Evolutionary conservation across 805 yeast species (phyloP), one percentile per base, ranked within the genome.

Genomic region (Monosporozyma aquatica): DNA sequence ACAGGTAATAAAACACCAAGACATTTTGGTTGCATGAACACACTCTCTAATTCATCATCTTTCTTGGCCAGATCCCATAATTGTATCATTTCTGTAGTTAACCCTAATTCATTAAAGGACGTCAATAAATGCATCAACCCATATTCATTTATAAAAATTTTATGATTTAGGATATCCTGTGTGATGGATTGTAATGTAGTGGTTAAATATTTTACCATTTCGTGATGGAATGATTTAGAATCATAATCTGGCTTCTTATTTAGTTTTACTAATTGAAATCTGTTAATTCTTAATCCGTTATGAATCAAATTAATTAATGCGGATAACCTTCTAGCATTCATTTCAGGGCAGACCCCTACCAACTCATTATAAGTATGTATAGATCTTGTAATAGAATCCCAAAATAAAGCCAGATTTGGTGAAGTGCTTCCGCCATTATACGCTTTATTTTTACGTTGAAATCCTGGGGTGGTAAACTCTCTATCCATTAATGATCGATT

Each of bases 1-100:
- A 80, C 64, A n/a, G 86, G 87, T 55, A 82, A 69, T 20, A 81
- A 69, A 3, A 75, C 72, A 29, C 85, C 81, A 51, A 82, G 73
- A 17, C 78, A 78, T 45, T 73, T 72, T 51, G 80, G 82, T 29
- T 72, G 69, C 43, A 80, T 68, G 59, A 75, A 80, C 11, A 71
- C 54, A 17, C 52, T 20, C 15, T 23, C 15, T 23, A 43, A 18
- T 4, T n/a, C 10, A 14, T 30, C 29, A 28, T 34, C 33, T 20
- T 23, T 26, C 22, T 43, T 28, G 15, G 42, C 73, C 11, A 69
- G 58, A 50, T 79, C 80, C 90, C 90, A 82, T 43, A 78, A 67
- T 46, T 70, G 66, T 38, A 81, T 68, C 43, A 81, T 77, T 58
- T 82, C 87, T 30, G 72, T 67, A 25, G 72, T 67, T 44, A 77